A percentile compares a stretch with the other conserved stretches of the same genome.
Evolutionary conservation across 2,329 filamentous ascomycete species (phyloP).

Genomic region (Arthrobotrys sinensis): DNA sequence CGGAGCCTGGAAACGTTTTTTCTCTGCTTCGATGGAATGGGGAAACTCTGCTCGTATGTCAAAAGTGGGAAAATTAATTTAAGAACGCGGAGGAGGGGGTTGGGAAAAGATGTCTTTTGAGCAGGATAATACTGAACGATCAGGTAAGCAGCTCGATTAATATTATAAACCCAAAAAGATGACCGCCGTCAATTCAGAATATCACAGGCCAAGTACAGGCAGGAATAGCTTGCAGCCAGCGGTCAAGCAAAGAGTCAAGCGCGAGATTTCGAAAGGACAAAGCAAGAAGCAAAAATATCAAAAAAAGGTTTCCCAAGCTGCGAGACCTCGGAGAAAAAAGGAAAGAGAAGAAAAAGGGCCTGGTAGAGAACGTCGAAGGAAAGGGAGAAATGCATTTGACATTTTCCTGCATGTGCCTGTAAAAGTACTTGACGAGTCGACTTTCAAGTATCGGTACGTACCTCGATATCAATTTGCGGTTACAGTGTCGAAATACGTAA

Average conservation of each 20-base stretch:
- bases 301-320: slow-evolving; percentile 20
- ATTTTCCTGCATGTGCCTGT: slow-evolving; percentile 57
- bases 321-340: slow-evolving; percentile 26
- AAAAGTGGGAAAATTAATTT: slow-evolving; percentile 30
- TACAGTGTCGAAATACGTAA: slow-evolving; percentile 62
- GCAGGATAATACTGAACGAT: slow-evolving; percentile 57
- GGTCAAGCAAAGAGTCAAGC: slow-evolving; percentile 8
- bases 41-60: slow-evolving; percentile 39
- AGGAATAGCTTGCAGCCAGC: slow-evolving; percentile 32
- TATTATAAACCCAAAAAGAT: slow-evolving; percentile 56
- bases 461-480: slow-evolving; percentile 54
- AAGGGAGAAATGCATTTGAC: slow-evolving; percentile 46
- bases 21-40: slow-evolving; percentile 31
- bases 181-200: slow-evolving; percentile 30
- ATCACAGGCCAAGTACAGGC: slow-evolving; percentile 57
- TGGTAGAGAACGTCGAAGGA: neutral
- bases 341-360: slow-evolving; percentile 22
- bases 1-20: slow-evolving; percentile 34
- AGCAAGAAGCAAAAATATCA: slow-evolving; percentile 41
- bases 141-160: slow-evolving; percentile 59
- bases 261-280: slow-evolving; percentile 31
- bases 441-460: slow-evolving; percentile 55
- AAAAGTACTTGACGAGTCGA: slow-evolving; percentile 37
- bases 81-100: slow-evolving; percentile 58
- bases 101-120: slow-evolving; percentile 58